Conservation (phyloP, 805 yeast genomes). For the Metschnikowia shivogae region DNA sequence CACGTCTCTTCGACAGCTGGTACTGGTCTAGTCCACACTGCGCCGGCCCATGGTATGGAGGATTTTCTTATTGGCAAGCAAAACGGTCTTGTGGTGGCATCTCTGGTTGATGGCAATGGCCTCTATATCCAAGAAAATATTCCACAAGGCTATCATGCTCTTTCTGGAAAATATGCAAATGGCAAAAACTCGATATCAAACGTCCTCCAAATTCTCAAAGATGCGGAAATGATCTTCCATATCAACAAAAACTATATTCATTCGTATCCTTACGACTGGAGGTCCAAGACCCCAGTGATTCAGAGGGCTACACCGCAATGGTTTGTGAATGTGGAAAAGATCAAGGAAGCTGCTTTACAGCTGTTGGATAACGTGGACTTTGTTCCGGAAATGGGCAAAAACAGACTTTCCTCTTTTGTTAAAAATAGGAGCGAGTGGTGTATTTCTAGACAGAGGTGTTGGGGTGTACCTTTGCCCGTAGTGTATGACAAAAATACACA, state of each 20-base stretch:
- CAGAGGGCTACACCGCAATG: slow-evolving; percentile 96
- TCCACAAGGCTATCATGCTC: slow-evolving; percentile 39
- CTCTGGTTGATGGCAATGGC: slow-evolving; percentile 80
- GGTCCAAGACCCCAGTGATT: slow-evolving; percentile 92
- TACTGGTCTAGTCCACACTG: slow-evolving; percentile 94
- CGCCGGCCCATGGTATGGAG: slow-evolving; percentile 97
- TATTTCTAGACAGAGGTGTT: slow-evolving; percentile 88
- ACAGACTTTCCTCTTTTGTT: slow-evolving; percentile 69
- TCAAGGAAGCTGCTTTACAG: slow-evolving; percentile 57
- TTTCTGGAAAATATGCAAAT: slow-evolving; percentile 14
- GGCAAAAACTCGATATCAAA: slow-evolving; percentile 27
- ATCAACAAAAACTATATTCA: slow-evolving; percentile 56
- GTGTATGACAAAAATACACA: slow-evolving; percentile 55
- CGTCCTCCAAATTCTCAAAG: slow-evolving; percentile 34
- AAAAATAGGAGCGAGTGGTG: slow-evolving; percentile 91
- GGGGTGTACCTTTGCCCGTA: slow-evolving; percentile 99
- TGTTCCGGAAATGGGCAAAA: slow-evolving; percentile 67
- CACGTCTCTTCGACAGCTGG: slow-evolving; percentile 83
- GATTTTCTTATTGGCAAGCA: slow-evolving; percentile 72
- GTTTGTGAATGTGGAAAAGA: slow-evolving; percentile 81
- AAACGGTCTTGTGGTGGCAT: slow-evolving; percentile 54
- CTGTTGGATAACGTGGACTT: slow-evolving; percentile 65
- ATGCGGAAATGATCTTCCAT: slow-evolving; percentile 44
- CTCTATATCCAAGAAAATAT: slow-evolving; percentile 50
- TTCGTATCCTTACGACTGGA: slow-evolving; percentile 96